Evolutionary conservation across 1,284 basidiomycete species (phyloP).

Genomic region (Fomitiporia mediterranea): DNA sequence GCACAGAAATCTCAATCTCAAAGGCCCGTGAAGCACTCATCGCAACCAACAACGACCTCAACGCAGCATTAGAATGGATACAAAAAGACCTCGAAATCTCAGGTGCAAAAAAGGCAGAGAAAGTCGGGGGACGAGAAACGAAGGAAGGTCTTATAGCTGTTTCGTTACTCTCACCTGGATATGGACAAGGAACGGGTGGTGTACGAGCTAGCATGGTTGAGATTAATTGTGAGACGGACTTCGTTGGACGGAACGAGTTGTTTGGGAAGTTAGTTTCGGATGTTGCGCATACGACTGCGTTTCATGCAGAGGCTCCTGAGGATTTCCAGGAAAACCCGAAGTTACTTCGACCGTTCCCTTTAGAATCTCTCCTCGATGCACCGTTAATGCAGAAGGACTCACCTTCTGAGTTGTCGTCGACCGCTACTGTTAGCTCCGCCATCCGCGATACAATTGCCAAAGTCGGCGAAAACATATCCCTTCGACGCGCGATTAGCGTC

Average conservation of each 20-base stretch:
- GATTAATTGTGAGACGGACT: constrained; percentile 96
- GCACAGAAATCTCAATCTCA: constrained; percentile 74
- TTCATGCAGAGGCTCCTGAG: constrained; percentile 55
- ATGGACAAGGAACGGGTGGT: constrained; percentile 36
- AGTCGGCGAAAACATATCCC: constrained; percentile 85
- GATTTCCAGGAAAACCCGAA: constrained; percentile 29
- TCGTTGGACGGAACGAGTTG: constrained; percentile 85
- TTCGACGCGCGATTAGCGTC: constrained; percentile 71
- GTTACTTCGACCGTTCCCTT: constrained; percentile 39
- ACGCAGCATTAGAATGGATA: constrained; percentile 77
- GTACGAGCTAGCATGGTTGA: constrained; percentile 86
- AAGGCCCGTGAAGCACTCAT: constrained; percentile 87
- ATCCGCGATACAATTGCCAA: constrained; percentile 80
- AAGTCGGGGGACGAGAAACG: constrained; percentile 71
- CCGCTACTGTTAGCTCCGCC: constrained; percentile 50
- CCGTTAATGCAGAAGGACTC: constrained; percentile 52
- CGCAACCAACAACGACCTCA: constrained; percentile 71
- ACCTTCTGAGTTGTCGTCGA: constrained; percentile 26
- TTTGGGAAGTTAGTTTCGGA: constrained; percentile 77
- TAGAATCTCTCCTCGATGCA: constrained; percentile 59
- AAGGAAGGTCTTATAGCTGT: constrained; percentile 79
- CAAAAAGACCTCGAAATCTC: constrained; percentile 65
- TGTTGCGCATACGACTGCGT: constrained; percentile 85
- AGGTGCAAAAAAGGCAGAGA: constrained; percentile 79
- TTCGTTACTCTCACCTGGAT: constrained; percentile 62